phyloP scores from a whole-genome alignment of 1,139 yeast species.

The Protomyces arabidopsidicola region DNA sequence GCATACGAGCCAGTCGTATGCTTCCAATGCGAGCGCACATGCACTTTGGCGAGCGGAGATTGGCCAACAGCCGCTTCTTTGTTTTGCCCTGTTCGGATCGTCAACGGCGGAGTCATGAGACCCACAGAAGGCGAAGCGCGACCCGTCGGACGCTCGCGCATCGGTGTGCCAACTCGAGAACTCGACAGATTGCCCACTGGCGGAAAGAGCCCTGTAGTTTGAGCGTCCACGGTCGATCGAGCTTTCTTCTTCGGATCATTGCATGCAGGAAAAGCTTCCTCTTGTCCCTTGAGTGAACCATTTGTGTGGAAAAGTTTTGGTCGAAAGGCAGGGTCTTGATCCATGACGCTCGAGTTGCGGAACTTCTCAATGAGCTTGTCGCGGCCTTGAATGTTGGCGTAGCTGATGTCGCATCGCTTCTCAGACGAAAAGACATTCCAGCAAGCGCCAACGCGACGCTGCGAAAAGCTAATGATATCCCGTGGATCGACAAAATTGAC shows the following conservation, averaged over 20 bases:
- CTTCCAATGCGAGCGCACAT: neutral
- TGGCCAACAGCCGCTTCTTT: neutral
- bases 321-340: conserved; percentile 45
- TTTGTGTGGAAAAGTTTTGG: conserved; percentile 45
- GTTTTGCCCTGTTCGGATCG: neutral
- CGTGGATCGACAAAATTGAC: conserved; percentile 47
- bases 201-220: conserved; percentile 37
- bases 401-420: conserved; percentile 49
- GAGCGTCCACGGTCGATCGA: conserved; percentile 41
- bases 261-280: conserved; percentile 42
- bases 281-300: conserved; percentile 43
- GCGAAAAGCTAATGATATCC: conserved; percentile 46
- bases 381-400: conserved; percentile 51
- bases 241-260: conserved; percentile 40
- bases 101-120: neutral
- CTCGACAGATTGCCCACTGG: neutral
- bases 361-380: conserved; percentile 47
- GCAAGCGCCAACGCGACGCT: conserved; percentile 46
- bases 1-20: too few species aligned
- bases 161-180: neutral
- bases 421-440: conserved; percentile 50
- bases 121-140: neutral
- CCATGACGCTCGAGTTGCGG: conserved; percentile 50
- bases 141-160: neutral
- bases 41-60: neutral